phyloP scores from a whole-genome alignment of 78 protist species.

The Dictyostelium discoideum region dicty_2.7 NC_007089.4:5915001-5915500 shows the following conservation, averaged over 20 bases:
- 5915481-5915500: background rate
- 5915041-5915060: background rate
- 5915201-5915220: background rate
- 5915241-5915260: background rate
- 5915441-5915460: background rate
- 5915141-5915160: background rate
- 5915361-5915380: background rate
- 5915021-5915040: background rate
- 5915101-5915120: constrained; percentile 6
- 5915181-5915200: background rate
- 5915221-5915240: background rate
- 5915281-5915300: background rate
- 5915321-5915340: background rate
- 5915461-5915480: background rate
- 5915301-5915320: background rate
- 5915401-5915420: background rate
- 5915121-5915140: background rate
- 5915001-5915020: background rate
- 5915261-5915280: constrained; percentile 4
- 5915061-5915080: background rate
- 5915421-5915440: background rate
- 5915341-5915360: background rate
- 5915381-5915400: background rate
- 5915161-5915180: background rate
- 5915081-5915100: background rate